Evolutionary conservation across 2,329 filamentous ascomycete species (phyloP), one percentile per base, ranked within the genome.

Genomic region (Botrytis cinerea): DNA sequence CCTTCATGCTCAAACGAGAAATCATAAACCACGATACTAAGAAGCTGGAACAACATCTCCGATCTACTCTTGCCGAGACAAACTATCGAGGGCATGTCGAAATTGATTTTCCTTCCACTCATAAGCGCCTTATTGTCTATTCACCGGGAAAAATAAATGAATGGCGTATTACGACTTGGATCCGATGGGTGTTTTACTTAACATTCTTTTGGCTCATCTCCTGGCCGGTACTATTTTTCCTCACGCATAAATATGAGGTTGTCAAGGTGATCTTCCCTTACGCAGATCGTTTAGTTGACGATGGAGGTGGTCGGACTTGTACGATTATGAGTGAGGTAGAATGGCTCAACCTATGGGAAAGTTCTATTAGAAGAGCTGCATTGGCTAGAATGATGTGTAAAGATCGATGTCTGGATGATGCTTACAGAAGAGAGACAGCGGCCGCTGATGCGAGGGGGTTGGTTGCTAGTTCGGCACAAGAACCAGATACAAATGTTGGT

Each of bases 151-250:
- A 83, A 69, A 83, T 32, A 74, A 94, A 93, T 79, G 81, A 84
- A 45, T 92, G 90, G 88, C 88, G 92, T 0, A 83, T 90, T 62
- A 90, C 85, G 0, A 81, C 80, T 8, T 93, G 89, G 89, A 84
- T 93, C 61, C 83, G 86, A 59, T 88, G 88, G 84, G 60, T 93
- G 14, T 93, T 90, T 82, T 89, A 88, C 79, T 80, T 92, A 10
- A 89, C 89, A 0, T 88, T 93, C 75, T 81, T 92, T 20, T 92
- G 91, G 86, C 78, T 94, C 73, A 85, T 94, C 77, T 84, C 87
- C 5, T 94, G 92, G 92, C 92, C 92, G 0, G 87, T 88, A 73
- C 84, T 94, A 22, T 91, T 88, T 82, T 86, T 93, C 80, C 82
- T 86, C 28, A 94, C 92, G 1, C 89, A 88, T 79, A 85, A 87